These are phyloP conservation scores for Talaromyces sp. DNA, from an alignment of 2,329 filamentous ascomycete genomes.

Conservation along the genomic window DNA sequence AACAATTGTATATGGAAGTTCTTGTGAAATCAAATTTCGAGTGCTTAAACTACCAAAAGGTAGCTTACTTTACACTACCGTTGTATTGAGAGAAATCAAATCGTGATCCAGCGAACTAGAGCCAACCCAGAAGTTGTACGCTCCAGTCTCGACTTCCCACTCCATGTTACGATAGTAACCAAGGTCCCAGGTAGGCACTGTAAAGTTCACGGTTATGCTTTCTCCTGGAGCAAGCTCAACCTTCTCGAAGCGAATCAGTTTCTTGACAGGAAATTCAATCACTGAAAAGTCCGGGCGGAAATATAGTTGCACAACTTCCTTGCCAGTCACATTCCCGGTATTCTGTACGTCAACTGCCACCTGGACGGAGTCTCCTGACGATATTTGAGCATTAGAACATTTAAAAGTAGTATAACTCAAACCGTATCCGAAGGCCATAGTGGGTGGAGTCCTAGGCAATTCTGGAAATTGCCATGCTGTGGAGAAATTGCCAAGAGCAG, in stretches of 20 bases:
- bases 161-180: background rate
- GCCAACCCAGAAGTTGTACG: background rate
- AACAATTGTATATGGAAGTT: no score
- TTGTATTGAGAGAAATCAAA: background rate
- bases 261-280: background rate
- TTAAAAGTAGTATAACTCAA: background rate
- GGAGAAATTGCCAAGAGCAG: background rate
- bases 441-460: background rate
- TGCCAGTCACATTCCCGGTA: background rate
- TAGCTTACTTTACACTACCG: background rate
- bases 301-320: background rate
- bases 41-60: no score
- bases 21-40: no score
- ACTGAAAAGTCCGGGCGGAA: background rate
- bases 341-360: background rate
- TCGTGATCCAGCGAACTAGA: background rate
- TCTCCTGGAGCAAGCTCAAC: background rate
- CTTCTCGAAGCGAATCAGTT: background rate
- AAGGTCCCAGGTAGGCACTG: background rate
- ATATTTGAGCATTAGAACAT: background rate
- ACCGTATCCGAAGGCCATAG: background rate
- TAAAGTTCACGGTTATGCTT: background rate
- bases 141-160: background rate
- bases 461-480: background rate
- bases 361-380: background rate